phyloP scores from a whole-genome alignment of 257 asterid genomes.

The Capsicum rhomboideum region DNA sequence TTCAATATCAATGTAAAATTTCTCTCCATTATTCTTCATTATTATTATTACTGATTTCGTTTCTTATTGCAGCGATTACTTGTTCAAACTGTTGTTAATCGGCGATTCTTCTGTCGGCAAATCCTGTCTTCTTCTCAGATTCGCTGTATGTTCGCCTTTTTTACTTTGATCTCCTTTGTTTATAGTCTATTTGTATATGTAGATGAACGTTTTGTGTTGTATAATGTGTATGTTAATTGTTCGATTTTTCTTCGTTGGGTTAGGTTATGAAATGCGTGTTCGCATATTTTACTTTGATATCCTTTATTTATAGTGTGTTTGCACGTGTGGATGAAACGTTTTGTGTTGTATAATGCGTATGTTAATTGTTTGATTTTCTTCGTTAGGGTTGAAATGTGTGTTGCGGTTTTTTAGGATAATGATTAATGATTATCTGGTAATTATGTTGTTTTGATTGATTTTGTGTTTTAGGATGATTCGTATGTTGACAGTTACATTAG shows the following conservation, averaged over 20 bases:
- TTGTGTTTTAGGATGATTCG: conserved; percentile 78
- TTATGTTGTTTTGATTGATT: conserved; percentile 9
- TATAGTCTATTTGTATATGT: not conserved
- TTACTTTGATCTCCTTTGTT: not conserved
- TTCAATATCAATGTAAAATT: not conserved
- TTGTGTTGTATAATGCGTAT: not conserved
- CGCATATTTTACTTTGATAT: not conserved
- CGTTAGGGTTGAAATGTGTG: not conserved
- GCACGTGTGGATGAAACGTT: not conserved
- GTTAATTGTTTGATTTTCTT: not conserved
- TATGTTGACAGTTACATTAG: conserved; percentile 98
- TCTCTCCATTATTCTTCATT: not conserved
- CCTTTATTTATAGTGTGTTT: not conserved
- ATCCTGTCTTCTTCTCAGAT: conserved; percentile 51
- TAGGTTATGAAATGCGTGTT: not conserved
- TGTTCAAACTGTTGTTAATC: conserved; percentile 48
- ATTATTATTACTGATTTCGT: not conserved
- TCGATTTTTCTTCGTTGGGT: not conserved
- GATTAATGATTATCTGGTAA: not conserved
- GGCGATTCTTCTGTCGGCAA: conserved; percentile 56
- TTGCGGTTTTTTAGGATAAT: too few relatives aligned
- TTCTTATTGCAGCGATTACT: conserved; percentile 26
- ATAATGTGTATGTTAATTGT: not conserved
- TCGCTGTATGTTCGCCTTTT: conserved; percentile 33
- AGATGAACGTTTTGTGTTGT: not conserved